Percentiles rank a stretch among this genome's conserved stretches.
Evolutionary conservation across 768 basidiomycete genomes (phyloP).

Genomic region (Boletus speciosus): DNA sequence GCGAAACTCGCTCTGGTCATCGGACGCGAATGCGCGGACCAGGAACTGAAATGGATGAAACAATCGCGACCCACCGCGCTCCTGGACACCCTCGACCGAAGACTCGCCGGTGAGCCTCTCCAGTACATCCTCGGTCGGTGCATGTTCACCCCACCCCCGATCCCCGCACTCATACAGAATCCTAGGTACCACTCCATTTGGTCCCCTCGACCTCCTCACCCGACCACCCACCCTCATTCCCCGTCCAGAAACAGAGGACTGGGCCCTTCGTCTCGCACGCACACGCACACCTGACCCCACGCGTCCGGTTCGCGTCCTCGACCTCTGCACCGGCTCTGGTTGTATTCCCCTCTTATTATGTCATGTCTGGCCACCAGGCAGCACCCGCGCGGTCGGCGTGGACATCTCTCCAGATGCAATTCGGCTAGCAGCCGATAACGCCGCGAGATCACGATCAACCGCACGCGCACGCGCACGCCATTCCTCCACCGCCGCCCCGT

Average conservation of each 20-base stretch:
- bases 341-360: conserved; percentile 88
- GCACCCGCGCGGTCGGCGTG: conserved; percentile 55
- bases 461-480: conserved; percentile 6
- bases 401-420: conserved; percentile 66
- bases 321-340: conserved; percentile 91
- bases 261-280: conserved; percentile 61
- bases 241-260: conserved; percentile 90
- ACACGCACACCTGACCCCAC: conserved; percentile 31
- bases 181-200: conserved; percentile 81
- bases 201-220: conserved; percentile 68
- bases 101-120: conserved; percentile 71
- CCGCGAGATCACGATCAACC: conserved; percentile 13
- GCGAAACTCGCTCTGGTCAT: conserved; percentile 33
- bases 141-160: background rate
- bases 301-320: conserved; percentile 52
- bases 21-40: conserved; percentile 34
- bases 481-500: background rate
- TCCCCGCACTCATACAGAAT: background rate
- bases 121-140: conserved; percentile 84
- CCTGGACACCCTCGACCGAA: conserved; percentile 51
- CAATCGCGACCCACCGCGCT: conserved; percentile 14
- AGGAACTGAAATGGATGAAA: conserved; percentile 51
- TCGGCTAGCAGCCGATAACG: conserved; percentile 46
- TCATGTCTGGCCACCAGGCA: conserved; percentile 56
- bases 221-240: conserved; percentile 88